Evolutionary conservation across 768 basidiomycete genomes (phyloP), one percentile per base, ranked within the genome.

Genomic region (Hysterangium stoloniferum): DNA sequence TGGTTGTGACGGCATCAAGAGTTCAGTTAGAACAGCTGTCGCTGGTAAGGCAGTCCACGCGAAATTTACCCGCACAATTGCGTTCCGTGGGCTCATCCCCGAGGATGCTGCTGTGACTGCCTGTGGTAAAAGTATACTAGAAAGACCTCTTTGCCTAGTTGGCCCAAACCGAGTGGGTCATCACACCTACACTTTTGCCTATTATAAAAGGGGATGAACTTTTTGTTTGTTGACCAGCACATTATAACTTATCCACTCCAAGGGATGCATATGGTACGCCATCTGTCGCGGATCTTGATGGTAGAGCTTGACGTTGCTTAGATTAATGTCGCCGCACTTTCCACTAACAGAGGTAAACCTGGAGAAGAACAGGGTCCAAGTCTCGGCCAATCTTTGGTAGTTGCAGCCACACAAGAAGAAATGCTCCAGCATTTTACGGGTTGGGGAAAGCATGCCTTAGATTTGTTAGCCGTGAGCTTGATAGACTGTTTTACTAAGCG

Each of bases 161-260:
- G 77, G 76, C 0, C 57, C 65, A 17, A 64, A 71, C 46, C 75
- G 73, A 65, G 78, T 76, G 41, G 43, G 62, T 54, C 25, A 11
- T 15, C 34, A 17, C 22, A 20, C 15, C 42, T 40, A 8, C 54
- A 48, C 54, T 19, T 40, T 37, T 34, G n/a, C n/a, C 32, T 36
- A n/a, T n/a, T n/a, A 24, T 19, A 22, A 51, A 24, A n/a, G 17
- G 11, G 22, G 5, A 27, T 17, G 32, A 17, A 28, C 25, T 2
- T 48, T 36, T 19, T n/a, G n/a, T n/a, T n/a, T n/a, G n/a, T 32
- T 13, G 49, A 24, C 4, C 52, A 80, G 78, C 78, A 80, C 56
- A 62, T 79, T 25, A 72, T 80, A 32, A 68, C 71, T 0, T 77
- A 74, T 57, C 73, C 77, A 0, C 72, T 80, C 45, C 65, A 68